Base-by-base conservation (phyloP, 106 monocot genomes). In the Dioscorea zingiberensis region DNA sequence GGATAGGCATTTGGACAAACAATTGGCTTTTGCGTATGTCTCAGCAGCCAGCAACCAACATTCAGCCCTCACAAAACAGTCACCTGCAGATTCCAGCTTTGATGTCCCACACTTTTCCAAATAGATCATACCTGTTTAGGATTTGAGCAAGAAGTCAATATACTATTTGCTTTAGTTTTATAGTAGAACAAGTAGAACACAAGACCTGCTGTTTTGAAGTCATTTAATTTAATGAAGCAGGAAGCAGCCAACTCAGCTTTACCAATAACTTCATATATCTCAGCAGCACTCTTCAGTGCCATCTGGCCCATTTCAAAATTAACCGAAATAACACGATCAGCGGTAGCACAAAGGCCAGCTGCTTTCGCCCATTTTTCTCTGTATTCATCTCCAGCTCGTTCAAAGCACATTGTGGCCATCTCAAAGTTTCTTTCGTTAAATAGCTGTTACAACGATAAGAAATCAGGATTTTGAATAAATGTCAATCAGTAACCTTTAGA, bases 341-440 rank as follows among this genome's bases (percentile, higher is more conserved):
- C 90, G 45, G 44, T 70, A 48, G 70, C 77, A 17, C 66, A 55
- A 63, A 90, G 90, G 23, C 77, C 72, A 48, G 85, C 79, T 23
- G 90, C 90, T 54, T 63, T 70, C 21, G 86, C 80, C 80, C 74
- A 83, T 47, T 75, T 86, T 30, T 81, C 78, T 29, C 63, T 73
- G 24, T 73, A 71, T 0, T 11, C 53, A 65, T 90, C 86, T 44
- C 78, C 83, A 54, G 71, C 80, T 14, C 77, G 68, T 68, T 83
- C 86, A 81, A 90, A 90, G 70, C 90, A 90, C 73, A 90, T 64
- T 1, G 76, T 73, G 13, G 83, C 86, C 80, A 86, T 83, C 66
- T 90, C 90, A 85, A 68, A 85, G 29, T 83, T 79, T 3, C 25
- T 68, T 27, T 83, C 80, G 47, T 72, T 77, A 46, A 78, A 86